A percentile compares a stretch with the other conserved stretches of the same genome.
phyloP scores from a whole-genome alignment of 257 asterid genomes.

The Solanum chiquidenum region DNA sequence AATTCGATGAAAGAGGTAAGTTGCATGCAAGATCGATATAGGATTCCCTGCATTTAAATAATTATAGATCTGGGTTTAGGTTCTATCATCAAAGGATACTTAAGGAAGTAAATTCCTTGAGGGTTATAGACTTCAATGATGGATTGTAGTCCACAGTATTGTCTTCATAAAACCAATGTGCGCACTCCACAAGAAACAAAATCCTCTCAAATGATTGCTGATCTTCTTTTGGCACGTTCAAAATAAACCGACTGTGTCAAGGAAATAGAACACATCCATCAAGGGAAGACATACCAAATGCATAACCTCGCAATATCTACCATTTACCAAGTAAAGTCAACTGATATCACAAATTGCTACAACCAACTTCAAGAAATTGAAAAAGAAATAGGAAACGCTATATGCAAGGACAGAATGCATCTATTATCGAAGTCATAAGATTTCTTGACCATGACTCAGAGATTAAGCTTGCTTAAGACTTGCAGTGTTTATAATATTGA shows the following conservation, averaged over 20 bases:
- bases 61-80: not conserved
- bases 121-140: conserved; percentile 79
- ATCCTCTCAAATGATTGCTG: conserved; percentile 96
- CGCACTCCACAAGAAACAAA: conserved; percentile 93
- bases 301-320: not conserved
- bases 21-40: not conserved
- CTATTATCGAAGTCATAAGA: not conserved
- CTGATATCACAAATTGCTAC: not conserved
- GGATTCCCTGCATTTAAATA: not conserved
- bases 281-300: not conserved
- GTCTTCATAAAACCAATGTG: conserved; percentile 98
- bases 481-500: not conserved
- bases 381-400: not conserved
- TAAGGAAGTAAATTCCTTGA: conserved; percentile 86
- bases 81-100: conserved; percentile 51
- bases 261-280: not conserved
- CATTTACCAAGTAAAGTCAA: not conserved
- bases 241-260: conserved; percentile 84
- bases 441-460: not conserved
- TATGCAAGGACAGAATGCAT: not conserved
- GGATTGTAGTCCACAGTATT: conserved; percentile 90
- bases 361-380: not conserved
- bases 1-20: not conserved
- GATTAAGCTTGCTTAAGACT: not conserved
- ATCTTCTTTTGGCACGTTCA: conserved; percentile 96